Evolutionary conservation across 139 green algal genomes (phyloP).

Genomic region (Prasinococcaceae sp.): DNA sequence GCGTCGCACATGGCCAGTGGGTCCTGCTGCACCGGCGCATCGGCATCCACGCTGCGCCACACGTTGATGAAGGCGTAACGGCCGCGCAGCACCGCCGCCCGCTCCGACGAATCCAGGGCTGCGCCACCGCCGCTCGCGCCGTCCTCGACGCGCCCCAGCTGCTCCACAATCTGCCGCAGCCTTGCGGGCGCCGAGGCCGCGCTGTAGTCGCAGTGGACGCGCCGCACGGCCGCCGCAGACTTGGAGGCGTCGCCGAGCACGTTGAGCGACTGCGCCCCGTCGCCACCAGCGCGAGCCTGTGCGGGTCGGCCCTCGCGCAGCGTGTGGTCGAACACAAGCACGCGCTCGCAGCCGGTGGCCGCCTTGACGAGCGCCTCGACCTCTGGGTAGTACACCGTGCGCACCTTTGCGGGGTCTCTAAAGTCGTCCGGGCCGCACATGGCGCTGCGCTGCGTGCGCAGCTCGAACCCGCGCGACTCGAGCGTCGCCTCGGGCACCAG

Average conservation of each 20-base stretch:
- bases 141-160: too few species aligned
- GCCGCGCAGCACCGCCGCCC: background rate
- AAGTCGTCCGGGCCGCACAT: background rate
- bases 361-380: background rate
- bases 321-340: background rate
- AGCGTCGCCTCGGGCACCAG: background rate
- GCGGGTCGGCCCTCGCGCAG: too few species aligned
- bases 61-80: background rate
- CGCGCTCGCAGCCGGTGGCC: background rate
- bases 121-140: too few species aligned
- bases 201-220: background rate
- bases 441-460: background rate
- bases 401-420: background rate
- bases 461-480: background rate
- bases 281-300: too few species aligned
- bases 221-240: background rate
- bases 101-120: background rate
- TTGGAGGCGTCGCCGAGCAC: background rate
- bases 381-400: background rate
- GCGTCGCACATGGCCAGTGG: background rate
- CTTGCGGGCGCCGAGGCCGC: background rate
- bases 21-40: background rate
- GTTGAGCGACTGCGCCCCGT: background rate
- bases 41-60: background rate
- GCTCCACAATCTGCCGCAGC: background rate